phyloP scores from a whole-genome alignment of 2,329 filamentous ascomycete species.

The Colletotrichum tropicale region DNA sequence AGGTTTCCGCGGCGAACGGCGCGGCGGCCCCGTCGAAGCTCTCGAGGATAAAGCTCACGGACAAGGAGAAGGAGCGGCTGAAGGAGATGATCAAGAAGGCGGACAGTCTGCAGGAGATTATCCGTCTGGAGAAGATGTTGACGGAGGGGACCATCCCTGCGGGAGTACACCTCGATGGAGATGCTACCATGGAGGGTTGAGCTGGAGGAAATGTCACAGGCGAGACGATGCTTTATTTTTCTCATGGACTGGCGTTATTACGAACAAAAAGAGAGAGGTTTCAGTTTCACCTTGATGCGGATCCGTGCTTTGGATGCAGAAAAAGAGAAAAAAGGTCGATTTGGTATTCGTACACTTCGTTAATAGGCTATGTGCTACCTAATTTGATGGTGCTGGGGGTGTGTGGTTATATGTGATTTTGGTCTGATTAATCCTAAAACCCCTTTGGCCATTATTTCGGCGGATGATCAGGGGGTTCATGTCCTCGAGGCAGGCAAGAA shows the following conservation, averaged over 20 bases:
- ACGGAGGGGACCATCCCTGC: conserved; percentile 86
- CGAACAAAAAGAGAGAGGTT: neutral
- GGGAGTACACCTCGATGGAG: conserved; percentile 60
- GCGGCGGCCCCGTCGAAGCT: conserved; percentile 60
- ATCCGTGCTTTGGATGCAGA: neutral
- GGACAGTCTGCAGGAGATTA: conserved; percentile 88
- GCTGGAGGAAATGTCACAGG: neutral
- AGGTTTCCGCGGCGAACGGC: conserved; percentile 54
- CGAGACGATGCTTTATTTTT: neutral
- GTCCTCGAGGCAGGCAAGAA: neutral
- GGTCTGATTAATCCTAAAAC: neutral
- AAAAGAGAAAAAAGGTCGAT: neutral
- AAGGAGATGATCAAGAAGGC: conserved; percentile 89
- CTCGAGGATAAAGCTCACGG: conserved; percentile 83
- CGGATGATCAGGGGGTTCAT: neutral
- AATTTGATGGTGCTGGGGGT: neutral
- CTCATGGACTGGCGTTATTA: conserved; percentile 11
- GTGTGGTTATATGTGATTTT: neutral
- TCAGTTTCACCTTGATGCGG: neutral
- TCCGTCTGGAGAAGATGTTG: conserved; percentile 86
- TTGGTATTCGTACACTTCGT: conserved; percentile 8
- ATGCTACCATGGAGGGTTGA: conserved; percentile 65
- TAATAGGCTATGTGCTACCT: neutral
- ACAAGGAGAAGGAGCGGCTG: conserved; percentile 83
- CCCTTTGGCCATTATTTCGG: neutral